Evolutionary conservation across 2,329 filamentous ascomycete genomes (phyloP).

Genomic region (Colletotrichum sublineola): DNA sequence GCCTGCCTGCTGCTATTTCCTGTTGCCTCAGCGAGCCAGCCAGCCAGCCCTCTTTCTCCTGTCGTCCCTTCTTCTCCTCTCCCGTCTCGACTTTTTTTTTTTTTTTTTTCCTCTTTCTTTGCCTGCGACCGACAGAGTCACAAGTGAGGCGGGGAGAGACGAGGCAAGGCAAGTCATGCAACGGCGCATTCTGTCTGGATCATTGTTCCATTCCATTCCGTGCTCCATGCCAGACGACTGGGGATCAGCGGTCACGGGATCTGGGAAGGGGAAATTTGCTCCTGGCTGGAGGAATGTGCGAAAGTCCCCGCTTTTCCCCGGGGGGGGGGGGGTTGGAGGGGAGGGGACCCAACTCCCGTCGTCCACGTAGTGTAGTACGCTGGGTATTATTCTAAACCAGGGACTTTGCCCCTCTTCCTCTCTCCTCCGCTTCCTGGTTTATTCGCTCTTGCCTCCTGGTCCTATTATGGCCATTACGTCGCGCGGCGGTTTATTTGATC

Average conservation of each 20-base stretch:
- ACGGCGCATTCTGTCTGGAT: conserved; percentile 19
- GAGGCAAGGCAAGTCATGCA: conserved; percentile 3
- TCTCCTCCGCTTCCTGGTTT: too few relatives aligned
- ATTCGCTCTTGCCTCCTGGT: neutral
- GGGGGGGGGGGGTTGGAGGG: conserved; percentile 11
- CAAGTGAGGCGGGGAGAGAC: neutral
- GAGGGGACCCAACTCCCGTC: conserved; percentile 7
- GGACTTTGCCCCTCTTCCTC: conserved; percentile 15
- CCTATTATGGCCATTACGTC: conserved; percentile 19
- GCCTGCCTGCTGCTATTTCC: neutral
- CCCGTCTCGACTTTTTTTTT: neutral
- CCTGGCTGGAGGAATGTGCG: conserved; percentile 29
- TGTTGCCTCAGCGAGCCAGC: neutral
- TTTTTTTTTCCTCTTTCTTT: neutral
- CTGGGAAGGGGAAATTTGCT: conserved; percentile 37
- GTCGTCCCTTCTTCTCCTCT: neutral
- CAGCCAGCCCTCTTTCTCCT: neutral
- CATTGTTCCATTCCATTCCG: conserved; percentile 12
- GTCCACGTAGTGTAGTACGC: too few relatives aligned
- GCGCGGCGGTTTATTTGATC: neutral
- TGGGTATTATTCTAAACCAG: too few relatives aligned
- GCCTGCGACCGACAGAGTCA: neutral
- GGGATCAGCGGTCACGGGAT: conserved; percentile 32
- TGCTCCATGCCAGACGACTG: conserved; percentile 28
- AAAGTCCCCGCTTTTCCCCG: conserved; percentile 33